Base-by-base conservation (phyloP, 352 stramenopile genomes). In the Globisporangium parvum region DNA sequence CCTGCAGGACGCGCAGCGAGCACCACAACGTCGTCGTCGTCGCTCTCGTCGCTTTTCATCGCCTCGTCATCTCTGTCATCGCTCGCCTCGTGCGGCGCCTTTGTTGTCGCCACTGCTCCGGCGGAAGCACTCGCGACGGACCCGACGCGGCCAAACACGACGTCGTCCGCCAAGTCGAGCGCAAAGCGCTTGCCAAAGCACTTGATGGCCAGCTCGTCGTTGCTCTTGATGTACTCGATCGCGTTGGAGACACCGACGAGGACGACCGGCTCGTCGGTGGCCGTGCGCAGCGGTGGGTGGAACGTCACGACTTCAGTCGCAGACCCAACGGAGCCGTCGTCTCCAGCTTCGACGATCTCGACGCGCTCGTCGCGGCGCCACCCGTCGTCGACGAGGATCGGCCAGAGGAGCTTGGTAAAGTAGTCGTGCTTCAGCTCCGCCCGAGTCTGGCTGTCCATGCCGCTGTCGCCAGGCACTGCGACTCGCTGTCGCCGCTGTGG, bases 341-440 rank as follows among this genome's bases (percentile, higher is more conserved):
- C 53, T 6, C 71, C 66, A 1, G 70, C 69, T 57, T 87, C 76
- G 21, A 83, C 74, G 53, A 81, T 79, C 21, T 81, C 63, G 18
- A 77, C 65, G 44, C 67, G 68, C 35, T 80, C 69, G 2, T 78
- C 70, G 21, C 76, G 73, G 42, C 46, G 77, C 85, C 85, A 95
- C 9, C 83, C 83, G 68, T 85, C 69, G 21, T 88, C 77, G 17
- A 68, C 73, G 11, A 95, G 54, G 35, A 90, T 81, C 11, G 85
- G 85, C 77, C 84, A 93, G 49, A 95, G 71, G 1, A 91, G 62
- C 20, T 84, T 73, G 57, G 90, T 80, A 26, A 95, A 95, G 42
- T 89, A 88, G 40, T 93, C 77, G 47, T 75, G 66, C 41, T 80
- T 52, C 8, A 66, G 39, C 47, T 65, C 52, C 55, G 65, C 83